Evolutionary conservation across 805 yeast genomes (phyloP).

Genomic region (Yarrowia osloensis): DNA sequence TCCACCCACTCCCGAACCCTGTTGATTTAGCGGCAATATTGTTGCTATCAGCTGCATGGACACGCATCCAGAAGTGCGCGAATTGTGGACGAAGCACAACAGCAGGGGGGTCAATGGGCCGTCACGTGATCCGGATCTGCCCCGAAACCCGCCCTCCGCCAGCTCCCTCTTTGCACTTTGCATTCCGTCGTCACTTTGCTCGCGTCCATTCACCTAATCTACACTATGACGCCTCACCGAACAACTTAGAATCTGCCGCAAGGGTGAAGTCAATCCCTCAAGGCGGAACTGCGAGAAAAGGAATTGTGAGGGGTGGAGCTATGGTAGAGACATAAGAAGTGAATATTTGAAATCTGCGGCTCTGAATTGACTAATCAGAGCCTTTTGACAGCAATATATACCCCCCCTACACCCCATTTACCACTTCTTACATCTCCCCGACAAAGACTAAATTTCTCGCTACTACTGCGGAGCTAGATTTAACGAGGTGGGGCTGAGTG

Average conservation of each 20-base stretch:
- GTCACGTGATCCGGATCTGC: too few species aligned
- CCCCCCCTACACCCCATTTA: background rate
- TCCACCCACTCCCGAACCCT: background rate
- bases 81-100: background rate
- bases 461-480: background rate
- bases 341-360: too few species aligned
- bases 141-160: too few species aligned
- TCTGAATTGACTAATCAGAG: background rate
- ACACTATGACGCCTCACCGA: constrained; percentile 9
- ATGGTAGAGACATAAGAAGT: background rate
- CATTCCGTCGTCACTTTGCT: background rate
- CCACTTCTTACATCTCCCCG: background rate
- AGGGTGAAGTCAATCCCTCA: background rate
- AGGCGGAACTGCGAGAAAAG: background rate
- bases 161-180: too few species aligned
- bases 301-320: background rate
- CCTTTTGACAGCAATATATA: background rate
- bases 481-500: constrained; percentile 13
- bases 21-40: constrained; percentile 10
- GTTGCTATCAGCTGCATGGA: constrained; percentile 22
- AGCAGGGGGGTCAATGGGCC: too few species aligned
- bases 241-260: background rate
- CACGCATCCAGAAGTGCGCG: background rate
- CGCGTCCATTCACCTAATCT: background rate
- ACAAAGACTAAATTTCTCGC: background rate